These are phyloP conservation scores for Phytopythium vexans DNA, from an alignment of 352 stramenopile species.

Conservation along the genomic window DNA sequence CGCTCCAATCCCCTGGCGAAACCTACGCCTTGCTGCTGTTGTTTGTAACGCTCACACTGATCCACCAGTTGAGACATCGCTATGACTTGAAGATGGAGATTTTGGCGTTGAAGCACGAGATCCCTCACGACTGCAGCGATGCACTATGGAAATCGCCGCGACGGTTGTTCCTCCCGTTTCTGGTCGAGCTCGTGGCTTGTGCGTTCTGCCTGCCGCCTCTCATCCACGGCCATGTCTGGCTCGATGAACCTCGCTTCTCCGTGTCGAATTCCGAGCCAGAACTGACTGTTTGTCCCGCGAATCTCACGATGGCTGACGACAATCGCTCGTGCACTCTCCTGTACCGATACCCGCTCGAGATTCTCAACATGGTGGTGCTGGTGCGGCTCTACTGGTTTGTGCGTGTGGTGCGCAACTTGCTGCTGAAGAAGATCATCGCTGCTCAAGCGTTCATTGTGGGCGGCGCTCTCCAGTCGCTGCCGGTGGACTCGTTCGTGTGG, in stretches of 20 bases:
- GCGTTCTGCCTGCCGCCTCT: conserved; percentile 44
- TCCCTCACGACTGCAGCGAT: conserved; percentile 17
- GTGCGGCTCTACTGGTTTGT: conserved; percentile 59
- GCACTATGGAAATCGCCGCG: conserved; percentile 16
- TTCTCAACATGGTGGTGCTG: conserved; percentile 59
- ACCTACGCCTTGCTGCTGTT: conserved; percentile 40
- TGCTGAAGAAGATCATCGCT: conserved; percentile 32
- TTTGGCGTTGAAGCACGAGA: conserved; percentile 43
- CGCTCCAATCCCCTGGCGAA: conserved; percentile 45
- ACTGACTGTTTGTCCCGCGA: conserved; percentile 15
- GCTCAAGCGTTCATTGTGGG: conserved; percentile 24
- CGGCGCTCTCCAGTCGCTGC: conserved; percentile 20
- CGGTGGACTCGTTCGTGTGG: conserved; percentile 50
- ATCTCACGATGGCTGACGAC: conserved; percentile 19
- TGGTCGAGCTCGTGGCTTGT: conserved; percentile 41
- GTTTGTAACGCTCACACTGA: conserved; percentile 35
- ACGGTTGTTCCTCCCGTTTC: conserved; percentile 35
- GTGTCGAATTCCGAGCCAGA: conserved; percentile 13
- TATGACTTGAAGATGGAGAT: conserved; percentile 58
- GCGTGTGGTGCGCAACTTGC: conserved; percentile 46
- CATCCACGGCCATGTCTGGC: conserved; percentile 34
- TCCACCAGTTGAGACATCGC: conserved; percentile 39
- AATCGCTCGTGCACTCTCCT: conserved; percentile 30
- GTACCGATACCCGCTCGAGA: conserved; percentile 58
- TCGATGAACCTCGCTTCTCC: conserved; percentile 47